phyloP scores from a whole-genome alignment of 2,329 filamentous ascomycete species.

The Ophiostoma ips region DNA sequence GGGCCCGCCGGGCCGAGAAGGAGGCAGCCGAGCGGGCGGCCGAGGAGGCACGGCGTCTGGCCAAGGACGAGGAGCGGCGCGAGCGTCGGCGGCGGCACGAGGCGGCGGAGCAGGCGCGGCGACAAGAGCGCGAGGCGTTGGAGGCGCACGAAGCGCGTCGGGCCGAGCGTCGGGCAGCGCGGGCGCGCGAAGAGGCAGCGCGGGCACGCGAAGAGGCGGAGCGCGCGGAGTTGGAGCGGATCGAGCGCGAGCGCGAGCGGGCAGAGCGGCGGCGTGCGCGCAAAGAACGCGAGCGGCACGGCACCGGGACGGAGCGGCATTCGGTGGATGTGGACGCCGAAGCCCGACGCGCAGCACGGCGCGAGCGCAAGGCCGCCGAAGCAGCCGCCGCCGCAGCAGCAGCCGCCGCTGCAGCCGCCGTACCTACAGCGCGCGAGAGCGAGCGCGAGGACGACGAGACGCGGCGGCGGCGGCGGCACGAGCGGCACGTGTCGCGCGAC shows the following conservation, averaged over 20 bases:
- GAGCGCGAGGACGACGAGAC: slow-evolving; percentile 37
- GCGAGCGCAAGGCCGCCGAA: slow-evolving; percentile 35
- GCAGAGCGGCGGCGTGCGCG: slow-evolving; percentile 36
- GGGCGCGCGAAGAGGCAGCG: slow-evolving; percentile 21
- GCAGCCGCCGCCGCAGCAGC: slow-evolving; percentile 15
- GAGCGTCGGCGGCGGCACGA: slow-evolving; percentile 42
- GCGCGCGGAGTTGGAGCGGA: not conserved
- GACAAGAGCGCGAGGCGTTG: slow-evolving; percentile 44
- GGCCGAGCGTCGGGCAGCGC: slow-evolving; percentile 31
- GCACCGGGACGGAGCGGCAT: slow-evolving; percentile 24
- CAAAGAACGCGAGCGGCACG: slow-evolving; percentile 28
- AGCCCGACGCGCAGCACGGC: slow-evolving; percentile 28
- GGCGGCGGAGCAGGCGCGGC: slow-evolving; percentile 37
- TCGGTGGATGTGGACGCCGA: slow-evolving; percentile 27
- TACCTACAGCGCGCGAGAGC: slow-evolving; percentile 11
- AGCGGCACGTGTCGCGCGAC: slow-evolving; percentile 29
- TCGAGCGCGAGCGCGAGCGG: slow-evolving; percentile 22
- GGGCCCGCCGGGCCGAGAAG: slow-evolving; percentile 39
- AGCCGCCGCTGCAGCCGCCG: slow-evolving; percentile 15
- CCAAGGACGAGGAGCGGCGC: slow-evolving; percentile 42
- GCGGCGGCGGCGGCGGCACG: slow-evolving; percentile 37
- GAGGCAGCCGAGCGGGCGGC: slow-evolving; percentile 34
- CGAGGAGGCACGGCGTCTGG: slow-evolving; percentile 38
- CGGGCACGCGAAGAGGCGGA: slow-evolving; percentile 20
- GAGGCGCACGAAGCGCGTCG: slow-evolving; percentile 23